A percentile compares a stretch with the other conserved stretches of the same genome.
phyloP scores from a whole-genome alignment of 2,329 filamentous ascomycete genomes.

The Blumeriella jaapii region DNA sequence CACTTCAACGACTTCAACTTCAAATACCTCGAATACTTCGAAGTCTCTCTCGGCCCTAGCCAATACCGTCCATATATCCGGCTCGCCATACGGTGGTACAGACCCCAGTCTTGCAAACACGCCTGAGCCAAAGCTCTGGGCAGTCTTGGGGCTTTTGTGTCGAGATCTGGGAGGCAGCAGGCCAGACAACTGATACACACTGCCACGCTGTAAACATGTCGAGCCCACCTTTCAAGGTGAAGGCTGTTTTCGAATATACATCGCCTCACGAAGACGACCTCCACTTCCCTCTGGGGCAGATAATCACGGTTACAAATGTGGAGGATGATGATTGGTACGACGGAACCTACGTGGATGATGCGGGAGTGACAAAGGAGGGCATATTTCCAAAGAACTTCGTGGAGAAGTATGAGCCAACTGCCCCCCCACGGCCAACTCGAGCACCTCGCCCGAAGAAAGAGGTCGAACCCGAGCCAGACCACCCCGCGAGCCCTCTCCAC shows the following conservation, averaged over 20 bases:
- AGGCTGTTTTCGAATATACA: slow-evolving; percentile 87
- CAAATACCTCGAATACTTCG: slow-evolving; percentile 10
- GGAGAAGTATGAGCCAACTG: slow-evolving; percentile 84
- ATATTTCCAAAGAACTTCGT: slow-evolving; percentile 97
- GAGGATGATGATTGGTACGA: slow-evolving; percentile 93
- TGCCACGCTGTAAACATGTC: slow-evolving; percentile 45
- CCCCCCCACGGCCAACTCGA: slow-evolving; percentile 75
- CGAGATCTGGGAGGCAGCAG: slow-evolving; percentile 15
- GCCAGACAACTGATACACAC: slow-evolving; percentile 11
- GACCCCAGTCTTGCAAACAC: slow-evolving; percentile 8
- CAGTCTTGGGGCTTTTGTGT: slow-evolving; percentile 11
- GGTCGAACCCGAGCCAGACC: slow-evolving; percentile 28
- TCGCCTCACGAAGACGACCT: slow-evolving; percentile 94
- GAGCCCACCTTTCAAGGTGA: slow-evolving; percentile 74
- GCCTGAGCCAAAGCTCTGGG: slow-evolving; percentile 7
- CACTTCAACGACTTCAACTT: slow-evolving; percentile 7
- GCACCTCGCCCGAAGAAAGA: slow-evolving; percentile 53
- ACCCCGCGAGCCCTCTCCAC: slow-evolving; percentile 27
- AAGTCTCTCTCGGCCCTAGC: too few species aligned
- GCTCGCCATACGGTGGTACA: neutral
- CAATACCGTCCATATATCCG: slow-evolving; percentile 14
- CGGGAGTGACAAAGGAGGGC: slow-evolving; percentile 65
- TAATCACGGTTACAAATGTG: slow-evolving; percentile 86
- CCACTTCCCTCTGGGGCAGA: slow-evolving; percentile 70
- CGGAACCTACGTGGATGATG: slow-evolving; percentile 72